Evolutionary conservation across 2,329 filamentous ascomycete genomes (phyloP), one percentile per base, ranked within the genome.

Genomic region (Aspergillus spinulosporus): DNA sequence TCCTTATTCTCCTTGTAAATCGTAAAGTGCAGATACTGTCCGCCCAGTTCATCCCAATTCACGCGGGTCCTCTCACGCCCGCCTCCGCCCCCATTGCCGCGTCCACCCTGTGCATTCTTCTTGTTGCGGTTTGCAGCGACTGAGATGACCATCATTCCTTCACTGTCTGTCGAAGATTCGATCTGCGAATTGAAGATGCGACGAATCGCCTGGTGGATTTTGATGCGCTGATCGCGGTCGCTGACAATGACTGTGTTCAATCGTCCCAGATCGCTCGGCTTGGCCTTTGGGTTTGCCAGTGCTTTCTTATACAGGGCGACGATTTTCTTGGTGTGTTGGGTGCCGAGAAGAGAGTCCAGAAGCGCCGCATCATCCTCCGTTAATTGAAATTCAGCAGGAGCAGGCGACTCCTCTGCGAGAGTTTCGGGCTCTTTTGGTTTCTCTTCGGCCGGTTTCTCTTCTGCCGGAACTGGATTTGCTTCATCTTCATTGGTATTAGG

Each of bases 1-100:
- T 97, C 92, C 69, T 93, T 92, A 76, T 97, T 97, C 76, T 96
- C 92, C 76, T 97, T 97, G 83, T 93, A 95, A 50, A 97, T 80
- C 0, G 90, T 93, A 72, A 96, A 96, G 72, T 96, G 92, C 11
- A 96, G 78, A 71, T 90, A 94, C 48, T 92, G 88, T 14, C 89
- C 90, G 14, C 81, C 86, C 42, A 87, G 76, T 62, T 88, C 85
- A 52, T 84, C 77, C 86, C 86, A 89, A 51, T 77, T 79, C 36
- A 83, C 66, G 63, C 81, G 82, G 43, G 77, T 74, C 49, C 66
- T 62, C n/a, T 65, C 49, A 54, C 66, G 56, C 56, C 68, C 60
- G 56, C 66, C 60, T 9, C 64, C 64, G 37, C 64, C 64, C 65
- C 72, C 12, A 11, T 64, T 64, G 34, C 65, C 65, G 65, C 72